Evolutionary conservation across 192 early-diverging fungal genomes (phyloP).

Genomic region (Mycoemilia scoparia): DNA sequence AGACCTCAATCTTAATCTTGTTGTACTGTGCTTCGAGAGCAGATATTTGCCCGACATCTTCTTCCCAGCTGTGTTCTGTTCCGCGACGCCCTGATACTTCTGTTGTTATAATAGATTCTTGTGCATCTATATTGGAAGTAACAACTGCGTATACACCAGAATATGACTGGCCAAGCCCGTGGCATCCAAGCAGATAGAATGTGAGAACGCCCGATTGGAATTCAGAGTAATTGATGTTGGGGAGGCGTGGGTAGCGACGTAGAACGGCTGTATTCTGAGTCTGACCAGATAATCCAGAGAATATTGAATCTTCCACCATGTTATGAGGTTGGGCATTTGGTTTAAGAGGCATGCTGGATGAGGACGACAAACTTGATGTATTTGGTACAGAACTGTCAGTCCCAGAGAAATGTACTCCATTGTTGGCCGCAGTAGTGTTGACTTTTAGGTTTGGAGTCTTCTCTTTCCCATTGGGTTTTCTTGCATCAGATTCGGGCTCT

Average conservation of each 20-base stretch:
- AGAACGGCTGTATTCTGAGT: slow-evolving; percentile 20
- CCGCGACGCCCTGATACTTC: slow-evolving; percentile 23
- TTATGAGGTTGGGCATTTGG: too few species aligned
- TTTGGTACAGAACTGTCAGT: too few species aligned
- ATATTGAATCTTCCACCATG: too few species aligned
- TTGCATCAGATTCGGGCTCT: too few species aligned
- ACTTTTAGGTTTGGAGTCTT: too few species aligned
- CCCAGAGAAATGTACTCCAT: too few species aligned
- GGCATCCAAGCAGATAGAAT: slow-evolving; percentile 19
- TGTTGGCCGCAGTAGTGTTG: too few species aligned
- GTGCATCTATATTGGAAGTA: slow-evolving; percentile 21
- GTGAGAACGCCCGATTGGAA: slow-evolving; percentile 26
- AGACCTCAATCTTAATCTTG: slow-evolving; percentile 16
- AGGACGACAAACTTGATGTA: too few species aligned
- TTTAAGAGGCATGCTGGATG: too few species aligned
- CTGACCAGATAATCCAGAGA: slow-evolving; percentile 16
- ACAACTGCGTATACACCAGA: slow-evolving; percentile 29
- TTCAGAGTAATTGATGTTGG: slow-evolving; percentile 26
- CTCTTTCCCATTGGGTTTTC: too few species aligned
- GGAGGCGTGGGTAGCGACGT: slow-evolving; percentile 24
- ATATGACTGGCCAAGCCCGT: slow-evolving; percentile 24
- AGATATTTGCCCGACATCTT: slow-evolving; percentile 24
- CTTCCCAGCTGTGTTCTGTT: slow-evolving; percentile 27
- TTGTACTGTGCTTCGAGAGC: slow-evolving; percentile 17
- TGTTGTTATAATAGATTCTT: slow-evolving; percentile 24